Evolutionary conservation across 2,329 filamentous ascomycete species (phyloP), one percentile per base, ranked within the genome.

Genomic region (Monilinia fructigena): DNA sequence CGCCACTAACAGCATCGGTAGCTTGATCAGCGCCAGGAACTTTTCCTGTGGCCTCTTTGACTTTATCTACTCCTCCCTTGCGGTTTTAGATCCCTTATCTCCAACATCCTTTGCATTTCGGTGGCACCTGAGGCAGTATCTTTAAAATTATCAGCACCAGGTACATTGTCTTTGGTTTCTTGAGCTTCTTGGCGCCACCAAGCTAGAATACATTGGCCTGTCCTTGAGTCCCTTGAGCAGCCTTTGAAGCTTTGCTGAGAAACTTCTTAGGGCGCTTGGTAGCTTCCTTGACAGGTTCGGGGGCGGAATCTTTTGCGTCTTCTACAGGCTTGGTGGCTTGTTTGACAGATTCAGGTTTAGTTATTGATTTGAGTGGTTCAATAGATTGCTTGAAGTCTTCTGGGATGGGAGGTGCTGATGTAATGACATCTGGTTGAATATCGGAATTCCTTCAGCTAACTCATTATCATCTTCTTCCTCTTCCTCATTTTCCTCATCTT

Each of bases 221-320:
- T 20, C 35, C 60, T 20, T 54, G 48, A n/a, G 23, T 16, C 14
- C 45, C 38, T 52, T 66, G 65, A 8, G 65, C 58, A 6, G 58
- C 28, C 38, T 63, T 63, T 20, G 56, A 55, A 47, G 65, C 58
- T 50, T 66, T 66, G 28, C 65, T 63, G 11, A 66, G 26, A 26
- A 66, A 66, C 18, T 66, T 66, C 63, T 66, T 66, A 5, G 63
- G 63, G 3, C 55, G 55, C 45, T 66, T 61, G 14, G 45, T 35
- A 2, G n/a, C 58, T 18, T 61, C 58, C 31, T 50, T 61, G 6
- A 10, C 48, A 20, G 55, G 38, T 14, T 66, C 63, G 12, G 59
- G 28, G 1, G 23, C 8, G 1, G 58, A 61, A 20, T 61, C n/a
- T 26, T 26, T 63, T 16, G 48, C 42, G n/a, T 58, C 52, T 20